Percentiles rank a stretch among this genome's conserved stretches.
Conservation (phyloP, 139 green algal genomes). For the Micractinium conductrix region DNA sequence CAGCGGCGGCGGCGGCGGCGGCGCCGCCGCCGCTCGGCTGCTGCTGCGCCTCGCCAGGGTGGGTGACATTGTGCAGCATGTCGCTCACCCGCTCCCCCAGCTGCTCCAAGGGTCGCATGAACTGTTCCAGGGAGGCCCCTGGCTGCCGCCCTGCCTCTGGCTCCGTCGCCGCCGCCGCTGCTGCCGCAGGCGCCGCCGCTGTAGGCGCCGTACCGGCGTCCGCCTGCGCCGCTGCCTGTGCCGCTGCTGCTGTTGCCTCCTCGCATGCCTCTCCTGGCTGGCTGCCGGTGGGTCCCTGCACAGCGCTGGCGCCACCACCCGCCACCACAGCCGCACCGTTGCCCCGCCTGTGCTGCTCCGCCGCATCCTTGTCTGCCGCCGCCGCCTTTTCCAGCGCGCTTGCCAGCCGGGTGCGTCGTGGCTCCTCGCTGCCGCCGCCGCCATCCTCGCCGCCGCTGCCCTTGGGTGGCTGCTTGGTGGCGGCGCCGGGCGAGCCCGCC, state of each 20-base stretch:
- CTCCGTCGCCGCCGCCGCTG: neutral
- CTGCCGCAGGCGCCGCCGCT: neutral
- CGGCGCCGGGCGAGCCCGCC: neutral
- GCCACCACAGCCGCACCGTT: neutral
- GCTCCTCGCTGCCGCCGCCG: neutral
- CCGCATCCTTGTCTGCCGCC: neutral
- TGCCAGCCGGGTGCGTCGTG: conserved; percentile 3
- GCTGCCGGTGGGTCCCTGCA: neutral
- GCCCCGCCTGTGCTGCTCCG: neutral
- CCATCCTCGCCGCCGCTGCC: neutral
- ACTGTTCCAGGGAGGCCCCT: conserved; percentile 4
- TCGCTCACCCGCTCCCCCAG: conserved; percentile 15
- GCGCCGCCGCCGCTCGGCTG: neutral
- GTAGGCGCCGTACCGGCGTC: too few species aligned
- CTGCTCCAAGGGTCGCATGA: conserved; percentile 31
- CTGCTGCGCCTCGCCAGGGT: neutral
- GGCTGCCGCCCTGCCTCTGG: neutral
- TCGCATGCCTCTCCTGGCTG: neutral
- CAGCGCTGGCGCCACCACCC: neutral
- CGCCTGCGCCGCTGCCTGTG: neutral
- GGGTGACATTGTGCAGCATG: conserved; percentile 17
- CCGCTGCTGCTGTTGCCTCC: neutral
- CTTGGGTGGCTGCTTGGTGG: conserved; percentile 1
- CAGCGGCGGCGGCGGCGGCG: neutral
- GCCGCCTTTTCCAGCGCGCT: neutral